A percentile compares a stretch with the other conserved stretches of the same genome.
These are phyloP conservation scores for Wallacemonas sp. DNA, from an alignment of 208 protist genomes.

Conservation along the genomic window DNA sequence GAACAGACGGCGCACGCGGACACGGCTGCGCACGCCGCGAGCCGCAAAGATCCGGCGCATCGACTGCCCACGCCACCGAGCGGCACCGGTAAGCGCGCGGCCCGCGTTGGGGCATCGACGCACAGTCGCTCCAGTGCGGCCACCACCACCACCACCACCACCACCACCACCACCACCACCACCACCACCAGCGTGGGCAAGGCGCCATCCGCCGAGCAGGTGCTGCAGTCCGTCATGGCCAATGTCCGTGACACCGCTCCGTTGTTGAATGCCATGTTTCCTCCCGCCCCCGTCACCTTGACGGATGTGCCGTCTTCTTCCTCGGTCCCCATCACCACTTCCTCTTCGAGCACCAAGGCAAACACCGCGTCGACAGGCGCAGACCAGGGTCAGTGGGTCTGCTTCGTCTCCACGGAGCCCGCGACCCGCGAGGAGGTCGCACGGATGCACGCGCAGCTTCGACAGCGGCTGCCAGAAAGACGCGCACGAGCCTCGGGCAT, in stretches of 20 bases:
- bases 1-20: neutral
- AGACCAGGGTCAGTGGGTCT: constrained; percentile 31
- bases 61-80: constrained; percentile 18
- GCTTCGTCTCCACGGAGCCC: constrained; percentile 57
- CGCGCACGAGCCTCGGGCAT: constrained; percentile 95
- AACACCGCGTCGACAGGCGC: too few relatives aligned
- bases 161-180: neutral
- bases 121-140: neutral
- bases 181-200: neutral
- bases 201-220: neutral
- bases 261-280: constrained; percentile 28
- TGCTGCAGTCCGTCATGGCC: constrained; percentile 26
- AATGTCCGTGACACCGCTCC: constrained; percentile 12
- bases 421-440: constrained; percentile 70
- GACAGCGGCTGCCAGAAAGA: constrained; percentile 84
- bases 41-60: constrained; percentile 15
- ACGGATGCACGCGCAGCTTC: constrained; percentile 90
- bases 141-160: constrained; percentile 1
- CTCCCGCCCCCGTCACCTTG: constrained; percentile 14
- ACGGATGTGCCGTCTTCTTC: neutral
- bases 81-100: neutral
- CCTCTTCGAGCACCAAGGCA: neutral
- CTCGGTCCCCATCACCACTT: neutral
- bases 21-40: neutral
- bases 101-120: neutral